These are phyloP conservation scores for Coprinopsis marcescibilis DNA, from an alignment of 768 basidiomycete genomes.

Conservation along the genomic window DNA sequence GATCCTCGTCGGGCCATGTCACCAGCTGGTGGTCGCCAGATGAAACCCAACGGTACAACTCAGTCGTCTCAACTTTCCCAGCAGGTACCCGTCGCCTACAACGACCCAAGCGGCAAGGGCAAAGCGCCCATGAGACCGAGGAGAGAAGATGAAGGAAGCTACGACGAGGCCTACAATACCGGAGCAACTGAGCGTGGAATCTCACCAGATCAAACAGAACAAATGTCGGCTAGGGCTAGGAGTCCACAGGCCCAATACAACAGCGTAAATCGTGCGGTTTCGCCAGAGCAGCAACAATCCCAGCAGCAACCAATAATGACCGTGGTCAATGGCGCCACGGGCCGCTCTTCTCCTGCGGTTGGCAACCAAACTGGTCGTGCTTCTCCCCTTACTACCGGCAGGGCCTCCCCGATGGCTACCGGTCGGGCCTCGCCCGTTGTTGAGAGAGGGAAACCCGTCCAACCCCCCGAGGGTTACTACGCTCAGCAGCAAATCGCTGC, in stretches of 20 bases:
- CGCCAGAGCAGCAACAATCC: conserved; percentile 34
- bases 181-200: conserved; percentile 45
- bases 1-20: conserved; percentile 64
- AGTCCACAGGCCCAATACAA: conserved; percentile 44
- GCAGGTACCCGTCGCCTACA: neutral
- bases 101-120: conserved; percentile 37
- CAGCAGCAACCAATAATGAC: conserved; percentile 13
- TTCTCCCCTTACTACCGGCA: conserved; percentile 30
- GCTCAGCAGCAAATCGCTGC: conserved; percentile 25
- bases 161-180: conserved; percentile 54
- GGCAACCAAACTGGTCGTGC: conserved; percentile 36
- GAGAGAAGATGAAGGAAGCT: conserved; percentile 37
- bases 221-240: conserved; percentile 38
- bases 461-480: conserved; percentile 36
- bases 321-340: conserved; percentile 20
- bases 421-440: conserved; percentile 38
- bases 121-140: conserved; percentile 48
- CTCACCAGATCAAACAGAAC: conserved; percentile 45
- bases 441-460: conserved; percentile 18
- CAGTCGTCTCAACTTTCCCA: conserved; percentile 22
- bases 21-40: conserved; percentile 44
- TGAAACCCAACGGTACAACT: conserved; percentile 38
- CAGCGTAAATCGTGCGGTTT: conserved; percentile 46
- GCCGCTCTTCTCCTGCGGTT: conserved; percentile 33
- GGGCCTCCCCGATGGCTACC: conserved; percentile 26